Base-by-base conservation (phyloP, 139 green algal genomes). In the Klebsormidium nitens region DNA sequence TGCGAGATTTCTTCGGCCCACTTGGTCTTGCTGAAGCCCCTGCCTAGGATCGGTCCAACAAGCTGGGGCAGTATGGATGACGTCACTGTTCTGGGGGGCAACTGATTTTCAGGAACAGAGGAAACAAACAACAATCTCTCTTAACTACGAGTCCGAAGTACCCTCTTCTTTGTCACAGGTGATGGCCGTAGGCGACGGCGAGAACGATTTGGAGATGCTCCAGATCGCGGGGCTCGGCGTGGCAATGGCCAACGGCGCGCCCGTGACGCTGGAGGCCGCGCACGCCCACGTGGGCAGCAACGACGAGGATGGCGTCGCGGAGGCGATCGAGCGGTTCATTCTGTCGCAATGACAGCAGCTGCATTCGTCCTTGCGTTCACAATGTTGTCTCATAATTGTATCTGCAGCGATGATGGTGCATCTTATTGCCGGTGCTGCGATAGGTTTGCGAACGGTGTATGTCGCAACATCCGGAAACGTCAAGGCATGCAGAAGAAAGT, bases 211-310 rank as follows among this genome's bases (percentile, higher is more conserved):
- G 42, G 80, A 89, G 19, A 86, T 97, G 79, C 71, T 97, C 14
- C 26, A 86, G 63, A 68, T 75, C 23, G 89, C 77, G 4, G 93
- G 91, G 2, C 31, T 94, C 8, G 92, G 92, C 0, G 81, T 97
- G n/a, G 93, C 91, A 1, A 97, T 98, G 91, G 91, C 81, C 31
- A 98, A 98, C 62, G 93, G 89, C 2, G 87, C 92, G 26, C 46
- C 78, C 1, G 29, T 66, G 40, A 90, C 93, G 6, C 83, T 87
- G 38, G 81, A 34, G 0, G 90, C 85, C 2, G 77, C 83, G 5
- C 68, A 74, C 3, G 76, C 75, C 5, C 82, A 93, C 17, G 74
- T 82, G 2, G 74, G 78, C 0, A 84, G 71, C 61, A 91, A 98
- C 36, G 87, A 98, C 48, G 80, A 93, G 0, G 85, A 85, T 38